Conservation (phyloP, 768 basidiomycete genomes). For the Lentinula lateritia region DNA sequence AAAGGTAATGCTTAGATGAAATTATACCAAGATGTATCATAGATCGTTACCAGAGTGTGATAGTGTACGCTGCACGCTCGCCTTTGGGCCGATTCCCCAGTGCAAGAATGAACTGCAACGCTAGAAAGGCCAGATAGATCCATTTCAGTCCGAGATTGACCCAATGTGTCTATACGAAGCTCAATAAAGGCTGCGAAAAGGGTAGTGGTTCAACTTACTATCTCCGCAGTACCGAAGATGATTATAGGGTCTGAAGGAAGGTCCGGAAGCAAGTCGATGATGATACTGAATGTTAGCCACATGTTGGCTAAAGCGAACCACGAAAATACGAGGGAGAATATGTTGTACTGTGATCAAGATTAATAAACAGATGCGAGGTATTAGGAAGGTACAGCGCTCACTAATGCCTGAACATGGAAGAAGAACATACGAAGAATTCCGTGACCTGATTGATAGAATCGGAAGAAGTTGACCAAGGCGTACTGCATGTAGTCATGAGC, state of each 20-base stretch:
- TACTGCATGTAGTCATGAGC: constrained; percentile 48
- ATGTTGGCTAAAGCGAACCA: constrained; percentile 93
- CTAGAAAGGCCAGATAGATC: constrained; percentile 83
- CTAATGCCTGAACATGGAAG: constrained; percentile 89
- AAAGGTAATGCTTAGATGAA: background rate
- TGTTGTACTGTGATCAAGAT: constrained; percentile 57
- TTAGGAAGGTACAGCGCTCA: constrained; percentile 30
- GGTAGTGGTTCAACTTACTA: constrained; percentile 45
- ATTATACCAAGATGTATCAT: background rate
- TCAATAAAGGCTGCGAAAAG: background rate
- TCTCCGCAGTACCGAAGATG: constrained; percentile 65
- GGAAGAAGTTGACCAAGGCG: constrained; percentile 89
- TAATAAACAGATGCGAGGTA: background rate
- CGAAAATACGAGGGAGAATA: constrained; percentile 79
- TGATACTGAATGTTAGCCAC: constrained; percentile 94
- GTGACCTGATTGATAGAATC: constrained; percentile 81
- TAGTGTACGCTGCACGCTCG: constrained; percentile 65
- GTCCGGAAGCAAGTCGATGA: constrained; percentile 77
- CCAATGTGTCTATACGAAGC: constrained; percentile 69
- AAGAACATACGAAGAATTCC: constrained; percentile 93
- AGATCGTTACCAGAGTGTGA: constrained; percentile 59
- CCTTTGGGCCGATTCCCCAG: constrained; percentile 84
- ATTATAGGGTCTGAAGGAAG: constrained; percentile 27
- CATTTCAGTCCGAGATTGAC: constrained; percentile 78
- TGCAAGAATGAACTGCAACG: constrained; percentile 62